These are phyloP conservation scores for Penicillium thymicola DNA, from an alignment of 2,329 filamentous ascomycete species.

Conservation along the genomic window DNA sequence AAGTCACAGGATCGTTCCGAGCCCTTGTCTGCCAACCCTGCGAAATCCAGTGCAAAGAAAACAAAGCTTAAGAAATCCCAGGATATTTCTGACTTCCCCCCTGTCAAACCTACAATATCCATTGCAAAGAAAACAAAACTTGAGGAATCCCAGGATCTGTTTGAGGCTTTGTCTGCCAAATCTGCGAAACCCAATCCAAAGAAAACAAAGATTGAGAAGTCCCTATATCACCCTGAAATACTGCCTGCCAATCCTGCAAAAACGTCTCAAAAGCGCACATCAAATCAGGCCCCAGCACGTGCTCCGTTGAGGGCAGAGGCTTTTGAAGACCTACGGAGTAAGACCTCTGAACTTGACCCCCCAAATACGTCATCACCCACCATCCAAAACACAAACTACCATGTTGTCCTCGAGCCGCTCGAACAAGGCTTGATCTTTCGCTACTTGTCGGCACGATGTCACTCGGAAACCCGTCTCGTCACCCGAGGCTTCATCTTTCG, in stretches of 20 bases:
- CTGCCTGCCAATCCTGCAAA: neutral
- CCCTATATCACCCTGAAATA: neutral
- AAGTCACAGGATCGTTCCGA: neutral
- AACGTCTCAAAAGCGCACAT: neutral
- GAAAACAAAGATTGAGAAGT: neutral
- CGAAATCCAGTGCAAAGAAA: neutral
- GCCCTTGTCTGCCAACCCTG: neutral
- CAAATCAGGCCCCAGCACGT: neutral
- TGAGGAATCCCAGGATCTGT: neutral
- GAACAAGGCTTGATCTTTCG: slow-evolving; percentile 7
- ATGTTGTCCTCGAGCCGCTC: neutral
- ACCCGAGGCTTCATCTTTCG: neutral
- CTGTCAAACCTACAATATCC: neutral
- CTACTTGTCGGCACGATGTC: slow-evolving; percentile 4
- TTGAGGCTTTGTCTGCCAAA: neutral
- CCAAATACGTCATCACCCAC: neutral
- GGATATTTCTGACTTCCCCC: neutral
- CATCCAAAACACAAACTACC: neutral
- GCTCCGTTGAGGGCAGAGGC: neutral
- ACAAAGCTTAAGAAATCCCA: neutral
- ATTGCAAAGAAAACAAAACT: neutral
- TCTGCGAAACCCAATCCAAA: neutral
- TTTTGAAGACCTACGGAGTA: neutral
- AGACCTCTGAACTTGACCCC: neutral
- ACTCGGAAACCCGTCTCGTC: slow-evolving; percentile 3